Evolutionary conservation across 139 green algal species (phyloP).

Genomic region (Chlorella sorokiniana): DNA sequence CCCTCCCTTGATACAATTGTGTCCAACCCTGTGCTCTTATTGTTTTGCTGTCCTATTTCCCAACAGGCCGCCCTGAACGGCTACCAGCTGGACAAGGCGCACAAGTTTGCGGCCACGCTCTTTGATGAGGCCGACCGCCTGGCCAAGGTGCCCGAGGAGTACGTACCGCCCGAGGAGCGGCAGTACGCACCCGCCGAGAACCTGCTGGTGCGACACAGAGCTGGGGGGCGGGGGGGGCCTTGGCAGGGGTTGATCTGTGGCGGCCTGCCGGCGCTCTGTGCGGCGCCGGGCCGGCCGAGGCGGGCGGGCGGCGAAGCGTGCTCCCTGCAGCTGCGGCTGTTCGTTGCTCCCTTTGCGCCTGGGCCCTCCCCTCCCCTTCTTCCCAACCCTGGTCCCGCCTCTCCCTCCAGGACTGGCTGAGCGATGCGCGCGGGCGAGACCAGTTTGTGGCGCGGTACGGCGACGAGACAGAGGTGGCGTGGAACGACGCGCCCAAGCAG

Average conservation of each 20-base stretch:
- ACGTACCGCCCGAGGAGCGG: constrained; percentile 48
- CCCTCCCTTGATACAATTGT: no score
- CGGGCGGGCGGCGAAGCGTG: no score
- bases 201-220: constrained; percentile 66
- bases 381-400: neutral
- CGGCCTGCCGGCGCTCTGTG: no score
- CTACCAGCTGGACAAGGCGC: constrained; percentile 96
- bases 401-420: constrained; percentile 69
- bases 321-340: no score
- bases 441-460: constrained; percentile 92
- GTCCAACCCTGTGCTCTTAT: no score
- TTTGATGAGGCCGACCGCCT: constrained; percentile 96
- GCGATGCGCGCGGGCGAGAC: constrained; percentile 90
- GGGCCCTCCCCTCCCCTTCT: neutral
- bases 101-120: constrained; percentile 90
- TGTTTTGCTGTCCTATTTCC: neutral
- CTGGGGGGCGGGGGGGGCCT: neutral
- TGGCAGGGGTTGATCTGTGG: no score
- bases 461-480: constrained; percentile 82
- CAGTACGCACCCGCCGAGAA: constrained; percentile 67
- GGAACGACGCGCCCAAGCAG: constrained; percentile 73
- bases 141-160: constrained; percentile 62
- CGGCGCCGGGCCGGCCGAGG: no score
- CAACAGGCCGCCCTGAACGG: constrained; percentile 54
- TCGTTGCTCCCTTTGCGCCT: no score